Evolutionary conservation across 2,329 filamentous ascomycete genomes (phyloP), one percentile per base, ranked within the genome.

Genomic region (Drechslerella dactyloides): DNA sequence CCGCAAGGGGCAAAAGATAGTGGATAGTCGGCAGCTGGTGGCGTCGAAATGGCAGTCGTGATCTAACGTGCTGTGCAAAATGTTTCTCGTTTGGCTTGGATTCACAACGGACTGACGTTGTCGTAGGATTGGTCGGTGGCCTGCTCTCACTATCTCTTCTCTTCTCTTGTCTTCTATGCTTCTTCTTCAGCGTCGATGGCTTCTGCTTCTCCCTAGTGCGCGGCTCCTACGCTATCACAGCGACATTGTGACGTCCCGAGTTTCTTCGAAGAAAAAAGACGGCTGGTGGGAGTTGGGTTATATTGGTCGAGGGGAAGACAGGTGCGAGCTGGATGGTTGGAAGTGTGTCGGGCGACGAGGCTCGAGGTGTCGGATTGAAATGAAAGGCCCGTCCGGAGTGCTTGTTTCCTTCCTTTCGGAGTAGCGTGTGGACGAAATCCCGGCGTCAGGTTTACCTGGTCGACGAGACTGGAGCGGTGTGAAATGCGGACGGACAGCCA

Each of bases 301-400:
- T 69, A 62, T 51, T 33, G 75, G 74, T 59, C 74, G 75, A 58
- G 74, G 74, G 55, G 65, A 64, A 56, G 75, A 76, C 66, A 73
- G 58, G 62, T 68, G 64, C 58, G 65, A 62, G 46, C 66, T 58
- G 66, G 73, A 69, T 60, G 69, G 59, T n/a, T 69, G 56, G 5
- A n/a, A 42, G 5, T 42, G 37, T 42, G 37, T 42, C 27, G 27
- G 27, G 27, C 27, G 37, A 15, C 37, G 11, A 13, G 13, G 40
- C n/a, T 10, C n/a, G n/a, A 19, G n/a, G 44, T 48, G 44, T 48
- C 44, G 44, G 44, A 48, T 48, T 23, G 44, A 48, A 48, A 48
- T 48, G 44, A 48, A 48, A 48, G 44, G 44, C 44, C 33, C 21
- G 13, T 42, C 40, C n/a, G 30, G 37, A 24, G 21, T 35, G 13